Evolutionary conservation across 495 filamentous ascomycete species (phyloP), one percentile per base, ranked within the genome.

Genomic region (Penicillium lagena): DNA sequence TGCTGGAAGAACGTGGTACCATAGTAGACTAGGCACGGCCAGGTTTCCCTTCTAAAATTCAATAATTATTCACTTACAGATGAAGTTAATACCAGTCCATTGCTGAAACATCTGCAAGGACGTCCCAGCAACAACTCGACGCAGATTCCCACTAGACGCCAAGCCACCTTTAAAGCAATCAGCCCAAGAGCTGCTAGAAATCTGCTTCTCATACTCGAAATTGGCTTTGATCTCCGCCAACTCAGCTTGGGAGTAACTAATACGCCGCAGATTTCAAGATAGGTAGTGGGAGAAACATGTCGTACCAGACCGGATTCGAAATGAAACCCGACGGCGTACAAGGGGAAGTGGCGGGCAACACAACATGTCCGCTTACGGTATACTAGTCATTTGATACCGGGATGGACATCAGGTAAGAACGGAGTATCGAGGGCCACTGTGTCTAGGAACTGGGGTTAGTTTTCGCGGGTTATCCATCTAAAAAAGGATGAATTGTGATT

Each of bases 41-140:
- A 7, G 12, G 29, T 13, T 2, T 69, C 65, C 56, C 66, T 68
- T 54, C 74, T 72, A 38, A 70, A 57, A 49, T 54, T 49, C 31
- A 51, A 56, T 35, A 58, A 12, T 35, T 12, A 35, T 37, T 9
- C 22, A 50, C 56, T 52, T 45, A 55, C 59, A 68, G 45, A 73
- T 68, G 71, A 89, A 89, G 68, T 90, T 89, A 62, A 90, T 79
- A 53, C 85, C 86, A 22, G 85, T 79, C 68, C 88, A 67, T 58
- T 87, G 84, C 67, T 87, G 83, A 71, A 86, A 80, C 76, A 84
- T 83, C 66, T 89, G 84, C 38, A 88, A 61, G 7, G 73, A 73
- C 17, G 75, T 80, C 44, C 85, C 85, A 17, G 84, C 71, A 46
- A 87, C 72, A 22, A 82, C 80, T 39, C 83, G 81, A 53, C 81